phyloP scores from a whole-genome alignment of 2,329 filamentous ascomycete genomes.

The Curvularia eragrostidis region DNA sequence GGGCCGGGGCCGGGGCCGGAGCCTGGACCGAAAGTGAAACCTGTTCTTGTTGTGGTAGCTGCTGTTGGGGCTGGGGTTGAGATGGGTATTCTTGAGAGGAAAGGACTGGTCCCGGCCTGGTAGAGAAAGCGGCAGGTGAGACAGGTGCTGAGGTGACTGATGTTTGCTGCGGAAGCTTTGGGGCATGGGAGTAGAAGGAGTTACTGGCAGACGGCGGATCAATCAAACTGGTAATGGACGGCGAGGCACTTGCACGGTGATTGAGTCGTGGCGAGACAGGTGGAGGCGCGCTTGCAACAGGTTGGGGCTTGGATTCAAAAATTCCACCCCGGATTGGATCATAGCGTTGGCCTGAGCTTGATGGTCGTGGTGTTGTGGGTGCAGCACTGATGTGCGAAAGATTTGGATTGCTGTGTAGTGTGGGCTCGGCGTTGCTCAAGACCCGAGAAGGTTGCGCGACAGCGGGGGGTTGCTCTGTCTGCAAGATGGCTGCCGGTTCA shows the following conservation, averaged over 20 bases:
- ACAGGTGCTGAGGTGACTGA: constrained; percentile 51
- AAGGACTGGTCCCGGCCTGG: constrained; percentile 37
- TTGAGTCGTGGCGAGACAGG: constrained; percentile 62
- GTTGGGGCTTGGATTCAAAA: constrained; percentile 51
- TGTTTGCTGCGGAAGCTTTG: constrained; percentile 43
- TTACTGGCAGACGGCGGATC: constrained; percentile 65
- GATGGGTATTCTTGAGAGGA: constrained; percentile 37
- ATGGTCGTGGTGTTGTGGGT: constrained; percentile 58
- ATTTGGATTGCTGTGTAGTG: constrained; percentile 48
- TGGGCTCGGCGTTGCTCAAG: constrained; percentile 50
- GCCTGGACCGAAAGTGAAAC: constrained; percentile 10
- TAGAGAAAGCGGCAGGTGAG: constrained; percentile 46
- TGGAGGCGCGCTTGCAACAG: constrained; percentile 54
- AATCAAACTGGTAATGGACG: constrained; percentile 89
- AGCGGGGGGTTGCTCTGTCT: constrained; percentile 37
- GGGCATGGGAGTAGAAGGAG: constrained; percentile 43
- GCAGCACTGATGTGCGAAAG: constrained; percentile 52
- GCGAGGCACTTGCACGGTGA: constrained; percentile 83
- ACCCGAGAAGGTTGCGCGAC: constrained; percentile 40
- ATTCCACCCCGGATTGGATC: constrained; percentile 80
- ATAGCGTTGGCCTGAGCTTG: constrained; percentile 81
- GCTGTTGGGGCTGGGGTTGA: constrained; percentile 26
- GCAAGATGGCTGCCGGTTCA: constrained; percentile 33
- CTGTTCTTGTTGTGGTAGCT: constrained; percentile 27
- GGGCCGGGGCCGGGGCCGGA: too few relatives aligned